Conservation (phyloP, 148 eudicot species). For the Camellia granthamiana region DNA sequence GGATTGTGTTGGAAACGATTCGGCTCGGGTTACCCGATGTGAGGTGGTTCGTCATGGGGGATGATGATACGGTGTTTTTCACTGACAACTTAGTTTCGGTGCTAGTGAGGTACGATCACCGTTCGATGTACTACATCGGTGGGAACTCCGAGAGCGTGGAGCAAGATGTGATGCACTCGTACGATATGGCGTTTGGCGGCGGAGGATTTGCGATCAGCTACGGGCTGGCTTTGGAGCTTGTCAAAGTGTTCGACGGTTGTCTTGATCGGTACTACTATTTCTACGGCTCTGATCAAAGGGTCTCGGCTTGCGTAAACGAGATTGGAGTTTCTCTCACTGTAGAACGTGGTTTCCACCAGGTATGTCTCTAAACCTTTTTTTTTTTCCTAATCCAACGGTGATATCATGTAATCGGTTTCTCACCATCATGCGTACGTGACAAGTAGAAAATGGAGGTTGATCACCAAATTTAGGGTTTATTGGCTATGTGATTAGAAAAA, state of each 20-base stretch:
- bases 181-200: slow-evolving; percentile 84
- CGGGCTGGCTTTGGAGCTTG: slow-evolving; percentile 54
- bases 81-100: slow-evolving; percentile 60
- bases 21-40: slow-evolving; percentile 41
- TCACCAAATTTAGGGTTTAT: too few relatives aligned
- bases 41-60: slow-evolving; percentile 98
- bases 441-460: too few relatives aligned
- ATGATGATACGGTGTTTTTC: slow-evolving; percentile 90
- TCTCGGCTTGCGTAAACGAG: slow-evolving; percentile 75
- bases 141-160: slow-evolving; percentile 84
- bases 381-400: too few relatives aligned
- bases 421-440: too few relatives aligned
- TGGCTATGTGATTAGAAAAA: too few relatives aligned
- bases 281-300: slow-evolving; percentile 89
- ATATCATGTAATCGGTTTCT: too few relatives aligned
- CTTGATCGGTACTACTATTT: slow-evolving; percentile 54
- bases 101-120: slow-evolving; percentile 61
- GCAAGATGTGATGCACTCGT: slow-evolving; percentile 69
- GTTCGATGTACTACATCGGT: slow-evolving; percentile 68
- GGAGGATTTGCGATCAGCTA: slow-evolving; percentile 89
- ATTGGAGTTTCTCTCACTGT: slow-evolving; percentile 71
- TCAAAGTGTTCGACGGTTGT: slow-evolving; percentile 60
- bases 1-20: slow-evolving; percentile 54
- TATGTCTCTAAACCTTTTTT: neutral
- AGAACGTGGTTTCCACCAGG: slow-evolving; percentile 94